These are phyloP conservation scores for Helicocarpus griseus DNA, from an alignment of 2,329 filamentous ascomycete genomes.

Conservation along the genomic window DNA sequence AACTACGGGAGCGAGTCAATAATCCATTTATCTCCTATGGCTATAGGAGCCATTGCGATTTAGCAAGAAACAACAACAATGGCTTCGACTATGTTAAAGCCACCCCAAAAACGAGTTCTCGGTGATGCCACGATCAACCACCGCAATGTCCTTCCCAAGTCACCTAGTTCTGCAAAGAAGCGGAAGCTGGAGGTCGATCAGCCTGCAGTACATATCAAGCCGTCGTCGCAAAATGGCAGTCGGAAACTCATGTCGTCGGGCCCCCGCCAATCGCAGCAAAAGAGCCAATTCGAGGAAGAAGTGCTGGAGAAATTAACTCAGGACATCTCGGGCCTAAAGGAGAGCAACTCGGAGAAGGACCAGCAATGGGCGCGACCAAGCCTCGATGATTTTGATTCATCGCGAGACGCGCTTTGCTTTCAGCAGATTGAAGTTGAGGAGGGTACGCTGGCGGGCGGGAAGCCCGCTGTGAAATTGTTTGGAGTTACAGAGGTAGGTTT, in stretches of 20 bases:
- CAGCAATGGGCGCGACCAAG: slow-evolving; percentile 74
- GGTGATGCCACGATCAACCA: slow-evolving; percentile 57
- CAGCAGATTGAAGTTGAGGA: slow-evolving; percentile 96
- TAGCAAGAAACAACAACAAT: slow-evolving; percentile 17
- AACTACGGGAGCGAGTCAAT: background rate
- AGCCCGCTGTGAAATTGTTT: slow-evolving; percentile 77
- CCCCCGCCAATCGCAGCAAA: slow-evolving; percentile 57
- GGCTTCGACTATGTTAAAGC: slow-evolving; percentile 29
- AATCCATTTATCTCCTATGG: background rate
- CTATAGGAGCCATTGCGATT: slow-evolving; percentile 12
- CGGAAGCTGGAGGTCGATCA: slow-evolving; percentile 58
- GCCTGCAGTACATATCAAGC: slow-evolving; percentile 47
- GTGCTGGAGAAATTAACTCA: slow-evolving; percentile 93
- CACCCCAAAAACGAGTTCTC: slow-evolving; percentile 64
- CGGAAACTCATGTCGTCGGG: slow-evolving; percentile 41
- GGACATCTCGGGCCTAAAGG: slow-evolving; percentile 76
- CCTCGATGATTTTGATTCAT: slow-evolving; percentile 51
- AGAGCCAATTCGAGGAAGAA: slow-evolving; percentile 88
- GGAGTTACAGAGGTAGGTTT: slow-evolving; percentile 66
- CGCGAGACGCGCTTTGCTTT: slow-evolving; percentile 66
- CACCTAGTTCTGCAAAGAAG: slow-evolving; percentile 59
- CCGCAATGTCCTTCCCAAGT: slow-evolving; percentile 49
- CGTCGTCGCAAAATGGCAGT: slow-evolving; percentile 50
- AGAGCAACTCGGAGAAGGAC: slow-evolving; percentile 82
- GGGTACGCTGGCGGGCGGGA: slow-evolving; percentile 67